Evolutionary conservation across 805 yeast genomes (phyloP).

Genomic region (Clavispora carvajalis): DNA sequence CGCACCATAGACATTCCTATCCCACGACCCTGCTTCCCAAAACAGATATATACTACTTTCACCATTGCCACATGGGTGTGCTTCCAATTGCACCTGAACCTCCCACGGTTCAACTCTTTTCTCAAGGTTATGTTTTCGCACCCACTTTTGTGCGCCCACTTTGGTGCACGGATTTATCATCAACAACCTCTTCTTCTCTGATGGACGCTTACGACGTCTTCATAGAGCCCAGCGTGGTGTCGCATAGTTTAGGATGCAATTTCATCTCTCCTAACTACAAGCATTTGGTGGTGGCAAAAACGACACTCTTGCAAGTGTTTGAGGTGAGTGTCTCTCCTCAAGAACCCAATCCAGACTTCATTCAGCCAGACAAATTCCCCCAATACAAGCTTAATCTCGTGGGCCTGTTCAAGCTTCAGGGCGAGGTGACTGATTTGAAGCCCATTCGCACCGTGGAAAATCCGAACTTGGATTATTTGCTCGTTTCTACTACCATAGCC

Average conservation of each 20-base stretch:
- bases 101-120: too few species aligned
- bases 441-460: conserved; percentile 44
- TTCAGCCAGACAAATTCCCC: conserved; percentile 14
- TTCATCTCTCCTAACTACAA: conserved; percentile 40
- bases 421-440: conserved; percentile 56
- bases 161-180: conserved; percentile 1
- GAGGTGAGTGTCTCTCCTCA: conserved; percentile 25
- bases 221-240: conserved; percentile 68
- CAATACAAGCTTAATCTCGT: conserved; percentile 30
- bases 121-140: too few species aligned
- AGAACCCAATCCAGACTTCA: not conserved
- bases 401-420: conserved; percentile 68
- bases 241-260: conserved; percentile 52
- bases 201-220: conserved; percentile 83
- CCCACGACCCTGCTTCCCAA: too few species aligned
- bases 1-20: too few species aligned
- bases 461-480: conserved; percentile 51
- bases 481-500: conserved; percentile 67
- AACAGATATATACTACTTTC: too few species aligned
- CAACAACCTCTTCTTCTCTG: not conserved
- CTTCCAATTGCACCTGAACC: too few species aligned
- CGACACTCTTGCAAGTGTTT: conserved; percentile 63
- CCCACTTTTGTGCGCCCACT: not conserved
- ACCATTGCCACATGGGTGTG: too few species aligned
- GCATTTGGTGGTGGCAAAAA: conserved; percentile 66